phyloP scores from a whole-genome alignment of 257 asterid genomes.

The Solanum paucissectum region DNA sequence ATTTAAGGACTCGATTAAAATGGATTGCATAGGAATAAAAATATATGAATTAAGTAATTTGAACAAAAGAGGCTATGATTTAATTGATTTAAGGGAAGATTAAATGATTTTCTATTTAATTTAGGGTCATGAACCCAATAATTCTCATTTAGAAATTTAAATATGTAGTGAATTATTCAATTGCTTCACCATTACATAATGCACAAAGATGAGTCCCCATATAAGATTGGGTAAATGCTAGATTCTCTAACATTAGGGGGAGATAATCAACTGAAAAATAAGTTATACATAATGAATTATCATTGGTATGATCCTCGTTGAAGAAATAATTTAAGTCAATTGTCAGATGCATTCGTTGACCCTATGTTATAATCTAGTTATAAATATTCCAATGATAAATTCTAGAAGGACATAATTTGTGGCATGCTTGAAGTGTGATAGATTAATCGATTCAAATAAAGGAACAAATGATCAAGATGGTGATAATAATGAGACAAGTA shows the following conservation, averaged over 20 bases:
- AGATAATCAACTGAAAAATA: background rate
- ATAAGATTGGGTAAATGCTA: background rate
- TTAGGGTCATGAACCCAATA: background rate
- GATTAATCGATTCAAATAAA: background rate
- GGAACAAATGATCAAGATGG: background rate
- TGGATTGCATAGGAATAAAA: background rate
- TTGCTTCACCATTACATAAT: background rate
- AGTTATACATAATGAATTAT: background rate
- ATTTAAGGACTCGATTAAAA: background rate
- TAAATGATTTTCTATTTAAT: background rate
- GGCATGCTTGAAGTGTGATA: background rate
- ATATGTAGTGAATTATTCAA: background rate
- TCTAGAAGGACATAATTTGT: background rate
- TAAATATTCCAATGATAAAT: background rate
- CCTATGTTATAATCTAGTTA: background rate
- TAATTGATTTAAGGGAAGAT: background rate
- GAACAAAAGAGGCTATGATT: background rate
- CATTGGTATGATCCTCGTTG: background rate
- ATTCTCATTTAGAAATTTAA: background rate
- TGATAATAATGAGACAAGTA: background rate
- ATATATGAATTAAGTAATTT: too few species aligned
- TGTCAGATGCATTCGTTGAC: background rate
- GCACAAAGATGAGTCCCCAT: background rate
- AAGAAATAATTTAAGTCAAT: background rate
- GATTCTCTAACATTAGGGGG: background rate